Conservation (phyloP, 2,329 filamentous ascomycete species). For the Hymenoscyphus fraxineus region DNA sequence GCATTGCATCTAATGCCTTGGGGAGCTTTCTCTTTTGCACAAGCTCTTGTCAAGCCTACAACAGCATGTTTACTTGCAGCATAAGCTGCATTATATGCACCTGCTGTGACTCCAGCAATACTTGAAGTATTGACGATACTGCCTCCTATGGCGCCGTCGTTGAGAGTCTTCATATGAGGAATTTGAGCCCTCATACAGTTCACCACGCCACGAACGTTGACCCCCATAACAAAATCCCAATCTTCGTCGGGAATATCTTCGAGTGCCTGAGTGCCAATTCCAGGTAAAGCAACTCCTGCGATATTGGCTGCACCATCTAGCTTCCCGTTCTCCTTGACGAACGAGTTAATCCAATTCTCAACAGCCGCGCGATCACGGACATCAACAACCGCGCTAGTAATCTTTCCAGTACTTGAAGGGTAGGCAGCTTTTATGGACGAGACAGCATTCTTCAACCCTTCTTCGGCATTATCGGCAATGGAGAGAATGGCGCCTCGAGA, state of each 20-base stretch:
- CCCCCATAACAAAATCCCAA: constrained; percentile 41
- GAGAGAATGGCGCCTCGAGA: constrained; percentile 17
- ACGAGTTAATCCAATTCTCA: constrained; percentile 35
- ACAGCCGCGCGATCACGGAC: constrained; percentile 29
- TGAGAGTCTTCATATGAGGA: constrained; percentile 35
- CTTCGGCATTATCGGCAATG: constrained; percentile 19
- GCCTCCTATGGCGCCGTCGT: constrained; percentile 38
- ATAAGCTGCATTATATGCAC: constrained; percentile 30
- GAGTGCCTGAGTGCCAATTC: constrained; percentile 31
- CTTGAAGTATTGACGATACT: constrained; percentile 55
- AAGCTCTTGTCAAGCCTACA: constrained; percentile 30
- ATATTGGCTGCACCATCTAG: constrained; percentile 40
- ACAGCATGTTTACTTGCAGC: constrained; percentile 34
- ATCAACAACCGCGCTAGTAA: constrained; percentile 26
- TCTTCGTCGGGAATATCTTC: constrained; percentile 37
- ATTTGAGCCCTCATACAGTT: constrained; percentile 49
- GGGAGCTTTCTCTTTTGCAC: constrained; percentile 31
- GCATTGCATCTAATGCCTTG: constrained; percentile 18
- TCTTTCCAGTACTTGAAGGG: background rate
- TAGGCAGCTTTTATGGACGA: background rate
- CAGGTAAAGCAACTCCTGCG: constrained; percentile 36
- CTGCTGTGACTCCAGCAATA: constrained; percentile 40
- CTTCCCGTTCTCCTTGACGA: constrained; percentile 34
- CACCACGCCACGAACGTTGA: constrained; percentile 47
- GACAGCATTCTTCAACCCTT: constrained; percentile 15